Percentiles rank a stretch among this genome's conserved stretches.
These are phyloP conservation scores for Dalbergia oliveri DNA, from an alignment of 306 rosid genomes.

Conservation along the genomic window DNA sequence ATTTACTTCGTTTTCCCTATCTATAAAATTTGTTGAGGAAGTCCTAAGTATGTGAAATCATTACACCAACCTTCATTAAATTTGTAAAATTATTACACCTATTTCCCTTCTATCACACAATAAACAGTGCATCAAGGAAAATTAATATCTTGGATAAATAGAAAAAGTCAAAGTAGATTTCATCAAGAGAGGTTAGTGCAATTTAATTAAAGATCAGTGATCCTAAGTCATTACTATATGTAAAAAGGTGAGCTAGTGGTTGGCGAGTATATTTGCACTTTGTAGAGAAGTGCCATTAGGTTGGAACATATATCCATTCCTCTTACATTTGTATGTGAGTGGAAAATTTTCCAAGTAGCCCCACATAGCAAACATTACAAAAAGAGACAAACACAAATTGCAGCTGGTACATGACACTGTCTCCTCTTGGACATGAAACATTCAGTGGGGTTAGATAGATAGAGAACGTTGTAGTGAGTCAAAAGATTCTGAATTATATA, in stretches of 20 bases:
- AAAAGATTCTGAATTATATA: constrained; percentile 31
- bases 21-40: too few relatives aligned
- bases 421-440: constrained; percentile 34
- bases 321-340: background rate
- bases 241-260: background rate
- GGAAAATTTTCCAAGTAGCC: background rate
- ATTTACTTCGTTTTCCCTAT: too few relatives aligned
- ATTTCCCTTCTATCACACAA: too few relatives aligned
- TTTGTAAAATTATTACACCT: too few relatives aligned
- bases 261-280: background rate
- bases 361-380: background rate
- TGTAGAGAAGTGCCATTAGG: background rate
- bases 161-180: too few relatives aligned
- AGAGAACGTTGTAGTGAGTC: constrained; percentile 32
- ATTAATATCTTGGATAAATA: too few relatives aligned
- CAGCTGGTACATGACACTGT: background rate
- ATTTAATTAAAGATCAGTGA: background rate
- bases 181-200: too few relatives aligned
- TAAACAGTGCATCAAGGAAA: too few relatives aligned
- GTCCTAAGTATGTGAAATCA: too few relatives aligned
- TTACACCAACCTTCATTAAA: too few relatives aligned
- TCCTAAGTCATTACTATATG: background rate
- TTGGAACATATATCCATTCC: background rate
- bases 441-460: constrained; percentile 37
- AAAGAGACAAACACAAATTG: constrained; percentile 34